A percentile compares a stretch with the other conserved stretches of the same genome.
Conservation (phyloP, 2,329 filamentous ascomycete genomes). For the Cladorrhinum sp. region DNA sequence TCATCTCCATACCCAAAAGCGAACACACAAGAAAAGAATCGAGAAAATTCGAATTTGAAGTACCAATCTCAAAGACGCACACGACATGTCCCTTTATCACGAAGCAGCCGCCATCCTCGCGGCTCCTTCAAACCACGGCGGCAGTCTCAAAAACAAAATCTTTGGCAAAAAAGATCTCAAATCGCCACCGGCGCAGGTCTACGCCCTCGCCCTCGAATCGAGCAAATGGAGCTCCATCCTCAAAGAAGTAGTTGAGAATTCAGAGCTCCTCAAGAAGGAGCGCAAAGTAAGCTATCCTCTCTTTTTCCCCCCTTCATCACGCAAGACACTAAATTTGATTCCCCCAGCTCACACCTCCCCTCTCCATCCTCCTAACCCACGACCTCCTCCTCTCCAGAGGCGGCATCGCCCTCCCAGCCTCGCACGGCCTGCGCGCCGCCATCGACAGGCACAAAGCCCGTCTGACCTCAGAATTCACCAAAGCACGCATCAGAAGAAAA, state of each 20-base stretch:
- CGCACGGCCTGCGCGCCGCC: slow-evolving; percentile 72
- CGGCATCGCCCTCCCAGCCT: slow-evolving; percentile 76
- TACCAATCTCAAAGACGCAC: background rate
- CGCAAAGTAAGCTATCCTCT: slow-evolving; percentile 62
- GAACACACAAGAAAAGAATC: no score
- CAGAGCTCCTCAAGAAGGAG: slow-evolving; percentile 73
- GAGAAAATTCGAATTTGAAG: background rate
- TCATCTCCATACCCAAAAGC: no score
- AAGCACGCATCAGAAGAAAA: slow-evolving; percentile 69
- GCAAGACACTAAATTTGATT: slow-evolving; percentile 2
- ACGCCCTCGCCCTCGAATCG: slow-evolving; percentile 80
- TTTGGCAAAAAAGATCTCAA: slow-evolving; percentile 73
- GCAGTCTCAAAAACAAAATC: slow-evolving; percentile 82
- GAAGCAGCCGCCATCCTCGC: slow-evolving; percentile 77
- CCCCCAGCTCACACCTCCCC: slow-evolving; percentile 69
- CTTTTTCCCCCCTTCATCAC: no score
- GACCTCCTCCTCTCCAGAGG: slow-evolving; percentile 79
- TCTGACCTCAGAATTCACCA: slow-evolving; percentile 77
- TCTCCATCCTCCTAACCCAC: slow-evolving; percentile 80
- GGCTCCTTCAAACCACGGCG: slow-evolving; percentile 60
- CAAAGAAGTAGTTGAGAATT: slow-evolving; percentile 83
- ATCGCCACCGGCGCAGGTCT: slow-evolving; percentile 76
- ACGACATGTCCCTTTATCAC: slow-evolving; percentile 91
- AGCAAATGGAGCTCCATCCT: slow-evolving; percentile 87
- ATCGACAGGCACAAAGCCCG: slow-evolving; percentile 80